These are phyloP conservation scores for Exsudoporus frostii DNA, from an alignment of 768 basidiomycete genomes.

Conservation along the genomic window DNA sequence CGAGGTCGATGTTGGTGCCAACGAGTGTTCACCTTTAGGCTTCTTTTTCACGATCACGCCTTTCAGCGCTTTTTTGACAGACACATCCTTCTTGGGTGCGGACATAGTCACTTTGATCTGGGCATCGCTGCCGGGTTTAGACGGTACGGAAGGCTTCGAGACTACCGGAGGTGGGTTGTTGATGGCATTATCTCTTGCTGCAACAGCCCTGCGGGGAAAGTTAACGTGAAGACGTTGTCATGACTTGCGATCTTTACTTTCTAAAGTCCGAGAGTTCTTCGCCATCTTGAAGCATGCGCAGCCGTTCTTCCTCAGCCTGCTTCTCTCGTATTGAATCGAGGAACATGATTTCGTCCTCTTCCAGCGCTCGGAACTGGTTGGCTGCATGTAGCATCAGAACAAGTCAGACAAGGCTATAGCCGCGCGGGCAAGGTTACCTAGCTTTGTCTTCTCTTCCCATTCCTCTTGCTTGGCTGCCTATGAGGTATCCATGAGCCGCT, in stretches of 20 bases:
- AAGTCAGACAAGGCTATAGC: constrained; percentile 5
- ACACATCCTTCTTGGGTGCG: constrained; percentile 52
- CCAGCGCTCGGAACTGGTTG: constrained; percentile 85
- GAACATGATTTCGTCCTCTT: constrained; percentile 89
- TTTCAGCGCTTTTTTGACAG: constrained; percentile 61
- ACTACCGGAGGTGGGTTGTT: constrained; percentile 38
- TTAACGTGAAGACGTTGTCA: constrained; percentile 8
- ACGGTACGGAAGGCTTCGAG: constrained; percentile 28
- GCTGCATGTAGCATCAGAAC: constrained; percentile 39
- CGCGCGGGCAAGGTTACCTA: constrained; percentile 37
- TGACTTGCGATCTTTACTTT: constrained; percentile 48
- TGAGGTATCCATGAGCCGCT: constrained; percentile 8
- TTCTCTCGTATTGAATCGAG: constrained; percentile 78
- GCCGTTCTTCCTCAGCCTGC: constrained; percentile 71
- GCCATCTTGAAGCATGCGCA: constrained; percentile 70
- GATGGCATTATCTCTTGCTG: constrained; percentile 57
- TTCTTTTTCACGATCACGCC: constrained; percentile 83
- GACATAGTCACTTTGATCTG: constrained; percentile 29
- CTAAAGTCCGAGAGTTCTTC: constrained; percentile 77
- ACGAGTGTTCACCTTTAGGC: constrained; percentile 37
- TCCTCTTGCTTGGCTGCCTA: constrained; percentile 89
- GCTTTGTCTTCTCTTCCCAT: constrained; percentile 88
- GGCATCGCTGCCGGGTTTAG: constrained; percentile 30
- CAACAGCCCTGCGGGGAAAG: constrained; percentile 52
- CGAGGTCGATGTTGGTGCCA: constrained; percentile 17